Conservation (phyloP, 2,329 filamentous ascomycete species). For the Phialocephala subalpina region DNA sequence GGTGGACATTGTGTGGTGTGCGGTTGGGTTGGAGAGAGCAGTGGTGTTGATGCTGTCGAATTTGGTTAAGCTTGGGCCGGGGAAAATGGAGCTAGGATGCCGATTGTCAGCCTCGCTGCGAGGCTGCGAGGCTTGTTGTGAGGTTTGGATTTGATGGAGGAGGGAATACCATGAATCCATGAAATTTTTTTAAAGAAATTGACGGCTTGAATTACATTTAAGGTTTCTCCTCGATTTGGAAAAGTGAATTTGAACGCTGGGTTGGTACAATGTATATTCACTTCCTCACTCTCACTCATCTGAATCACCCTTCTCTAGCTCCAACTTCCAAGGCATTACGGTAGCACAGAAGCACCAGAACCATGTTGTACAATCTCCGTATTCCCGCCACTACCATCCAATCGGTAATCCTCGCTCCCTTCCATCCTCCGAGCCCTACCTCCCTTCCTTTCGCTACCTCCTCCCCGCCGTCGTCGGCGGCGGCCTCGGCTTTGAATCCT, state of each 20-base stretch:
- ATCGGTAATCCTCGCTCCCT: neutral
- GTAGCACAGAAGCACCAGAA: neutral
- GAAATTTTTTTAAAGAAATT: neutral
- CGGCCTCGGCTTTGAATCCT: conserved; percentile 62
- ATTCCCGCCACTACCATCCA: neutral
- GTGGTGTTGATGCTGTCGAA: conserved; percentile 19
- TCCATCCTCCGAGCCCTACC: neutral
- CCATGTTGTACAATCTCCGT: neutral
- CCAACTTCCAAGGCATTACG: neutral
- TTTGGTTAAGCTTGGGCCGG: conserved; percentile 13
- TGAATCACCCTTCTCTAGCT: neutral
- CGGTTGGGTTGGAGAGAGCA: conserved; percentile 12
- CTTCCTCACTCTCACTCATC: neutral
- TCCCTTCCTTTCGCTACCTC: neutral
- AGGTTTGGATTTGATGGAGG: neutral
- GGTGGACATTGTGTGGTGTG: conserved; percentile 39
- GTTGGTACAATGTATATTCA: neutral
- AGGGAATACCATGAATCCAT: neutral
- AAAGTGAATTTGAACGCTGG: neutral
- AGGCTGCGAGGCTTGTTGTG: conserved; percentile 14
- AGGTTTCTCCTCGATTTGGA: neutral
- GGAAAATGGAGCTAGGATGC: neutral
- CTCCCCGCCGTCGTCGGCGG: neutral
- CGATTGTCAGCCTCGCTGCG: conserved; percentile 26
- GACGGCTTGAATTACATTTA: neutral